Conservation (phyloP, 441 rosid genomes). For the Erysimum cheiri region DNA sequence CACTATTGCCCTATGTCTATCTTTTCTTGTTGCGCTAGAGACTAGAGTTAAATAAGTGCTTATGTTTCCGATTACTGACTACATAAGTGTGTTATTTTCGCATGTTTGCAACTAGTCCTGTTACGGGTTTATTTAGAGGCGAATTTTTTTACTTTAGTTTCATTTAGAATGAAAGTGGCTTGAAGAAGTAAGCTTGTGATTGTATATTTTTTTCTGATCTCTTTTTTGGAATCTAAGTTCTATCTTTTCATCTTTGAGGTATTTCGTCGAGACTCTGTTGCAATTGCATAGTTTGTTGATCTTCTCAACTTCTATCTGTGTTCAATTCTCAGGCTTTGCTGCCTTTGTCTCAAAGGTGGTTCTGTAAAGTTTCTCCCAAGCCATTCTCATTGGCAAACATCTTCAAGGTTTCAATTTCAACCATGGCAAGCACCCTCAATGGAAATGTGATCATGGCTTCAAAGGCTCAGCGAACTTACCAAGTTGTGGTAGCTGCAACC, state of each 20-base stretch:
- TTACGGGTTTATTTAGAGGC: not conserved
- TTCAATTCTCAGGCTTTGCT: conserved; percentile 35
- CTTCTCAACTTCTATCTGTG: conserved; percentile 1
- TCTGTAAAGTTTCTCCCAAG: conserved; percentile 20
- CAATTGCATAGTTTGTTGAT: conserved; percentile 11
- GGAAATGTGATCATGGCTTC: conserved; percentile 22
- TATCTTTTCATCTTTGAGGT: not conserved
- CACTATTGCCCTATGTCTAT: not conserved
- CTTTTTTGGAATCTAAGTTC: not conserved
- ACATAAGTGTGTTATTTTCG: not conserved
- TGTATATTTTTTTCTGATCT: not conserved
- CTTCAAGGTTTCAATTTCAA: conserved; percentile 17
- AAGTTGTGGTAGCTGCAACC: conserved; percentile 76
- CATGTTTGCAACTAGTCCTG: not conserved
- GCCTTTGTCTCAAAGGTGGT: conserved; percentile 39
- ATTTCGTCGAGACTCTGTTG: not conserved
- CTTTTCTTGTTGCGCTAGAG: not conserved
- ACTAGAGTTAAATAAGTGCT: not conserved
- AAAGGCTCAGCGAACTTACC: conserved; percentile 48
- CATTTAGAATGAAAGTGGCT: not conserved
- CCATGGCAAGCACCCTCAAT: conserved; percentile 35
- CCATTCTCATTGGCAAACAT: conserved; percentile 12
- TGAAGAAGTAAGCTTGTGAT: conserved; percentile 12
- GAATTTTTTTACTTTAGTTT: not conserved
- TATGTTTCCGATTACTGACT: not conserved